A percentile compares a stretch with the other conserved stretches of the same genome.
Evolutionary conservation across 495 filamentous ascomycete genomes (phyloP).

Genomic region (Penicillium tannophilum): DNA sequence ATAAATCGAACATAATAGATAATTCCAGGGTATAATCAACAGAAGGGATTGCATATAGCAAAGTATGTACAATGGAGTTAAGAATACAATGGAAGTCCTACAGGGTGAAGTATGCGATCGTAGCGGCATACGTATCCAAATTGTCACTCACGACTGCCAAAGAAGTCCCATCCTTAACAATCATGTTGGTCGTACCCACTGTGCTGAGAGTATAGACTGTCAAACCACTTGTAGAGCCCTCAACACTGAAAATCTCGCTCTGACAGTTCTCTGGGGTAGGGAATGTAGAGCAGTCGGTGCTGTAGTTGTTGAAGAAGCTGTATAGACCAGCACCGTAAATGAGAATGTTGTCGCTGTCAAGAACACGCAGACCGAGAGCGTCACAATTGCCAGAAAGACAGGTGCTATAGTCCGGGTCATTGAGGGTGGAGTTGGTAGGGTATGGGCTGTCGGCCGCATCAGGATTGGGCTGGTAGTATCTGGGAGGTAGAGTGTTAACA

Average conservation of each 20-base stretch:
- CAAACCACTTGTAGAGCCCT: constrained; percentile 37
- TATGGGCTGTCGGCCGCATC: constrained; percentile 60
- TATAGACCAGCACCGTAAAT: constrained; percentile 76
- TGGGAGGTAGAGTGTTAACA: constrained; percentile 9
- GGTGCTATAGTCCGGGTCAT: constrained; percentile 60
- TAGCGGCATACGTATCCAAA: constrained; percentile 54
- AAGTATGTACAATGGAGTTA: constrained; percentile 8
- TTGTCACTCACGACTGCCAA: constrained; percentile 57
- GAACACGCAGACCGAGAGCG: constrained; percentile 67
- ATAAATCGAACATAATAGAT: background rate
- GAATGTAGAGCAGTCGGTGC: constrained; percentile 46
- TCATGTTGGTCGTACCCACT: constrained; percentile 48
- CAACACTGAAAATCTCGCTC: constrained; percentile 60
- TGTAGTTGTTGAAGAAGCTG: constrained; percentile 71
- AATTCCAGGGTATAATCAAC: background rate
- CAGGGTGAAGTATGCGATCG: constrained; percentile 50
- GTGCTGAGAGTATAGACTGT: constrained; percentile 54
- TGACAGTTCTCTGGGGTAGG: constrained; percentile 59
- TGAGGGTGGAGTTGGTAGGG: constrained; percentile 41
- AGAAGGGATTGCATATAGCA: constrained; percentile 25
- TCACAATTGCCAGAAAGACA: constrained; percentile 58
- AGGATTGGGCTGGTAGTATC: constrained; percentile 67
- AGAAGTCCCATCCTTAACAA: constrained; percentile 50
- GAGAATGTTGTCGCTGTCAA: constrained; percentile 57
- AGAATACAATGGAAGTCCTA: constrained; percentile 8